Base-by-base conservation (phyloP, 2,329 filamentous ascomycete species). In the Fulvia fulva region DNA sequence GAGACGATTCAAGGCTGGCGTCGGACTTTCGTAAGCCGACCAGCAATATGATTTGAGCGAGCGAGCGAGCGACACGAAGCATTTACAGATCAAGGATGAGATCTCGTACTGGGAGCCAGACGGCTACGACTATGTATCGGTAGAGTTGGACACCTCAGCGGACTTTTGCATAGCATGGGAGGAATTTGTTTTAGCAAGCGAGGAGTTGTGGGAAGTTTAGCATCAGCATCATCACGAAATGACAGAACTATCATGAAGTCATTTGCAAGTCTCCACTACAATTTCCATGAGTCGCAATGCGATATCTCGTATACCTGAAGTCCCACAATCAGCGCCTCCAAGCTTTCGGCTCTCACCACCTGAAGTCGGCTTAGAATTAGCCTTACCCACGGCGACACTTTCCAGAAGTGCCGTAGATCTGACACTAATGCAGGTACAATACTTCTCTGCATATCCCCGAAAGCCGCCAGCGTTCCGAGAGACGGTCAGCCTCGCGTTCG, bases 1-100 rank as follows among this genome's bases (percentile, higher is more conserved):
- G 51, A 59, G 68, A 57, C 60, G 68, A 44, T 9, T 66, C 49
- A 68, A 55, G 54, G 60, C 50, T 6, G 19, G 50, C 43, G 46
- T 68, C 53, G 63, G 64, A 1, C 26, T 68, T 49, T 52, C 59
- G 14, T 69, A 51, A 58, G 34, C 26, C 21, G 52, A 23, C 6
- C 9, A 51, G 25, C 14, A 41, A 5, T 5, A 51, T 43, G 46
- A 16, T 21, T 44, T 54, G 46, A 41, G 28, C 21, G 50, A 52
- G 50, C 47, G 41, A 45, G 41, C 25, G 44, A 25, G 44, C 19
- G 19, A 22, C 21, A 25, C 11, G 19, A 12, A 47, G 44, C 44
- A 47, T 47, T 47, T 25, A 9, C 9, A 28, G 44, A 47, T 47
- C 44, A 23, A 47, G 44, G 37, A 6, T 5, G 19, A 41, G 37